Evolutionary conservation across 192 early-diverging fungal genomes (phyloP), one percentile per base, ranked within the genome.

Genomic region (Linnemannia exigua): DNA sequence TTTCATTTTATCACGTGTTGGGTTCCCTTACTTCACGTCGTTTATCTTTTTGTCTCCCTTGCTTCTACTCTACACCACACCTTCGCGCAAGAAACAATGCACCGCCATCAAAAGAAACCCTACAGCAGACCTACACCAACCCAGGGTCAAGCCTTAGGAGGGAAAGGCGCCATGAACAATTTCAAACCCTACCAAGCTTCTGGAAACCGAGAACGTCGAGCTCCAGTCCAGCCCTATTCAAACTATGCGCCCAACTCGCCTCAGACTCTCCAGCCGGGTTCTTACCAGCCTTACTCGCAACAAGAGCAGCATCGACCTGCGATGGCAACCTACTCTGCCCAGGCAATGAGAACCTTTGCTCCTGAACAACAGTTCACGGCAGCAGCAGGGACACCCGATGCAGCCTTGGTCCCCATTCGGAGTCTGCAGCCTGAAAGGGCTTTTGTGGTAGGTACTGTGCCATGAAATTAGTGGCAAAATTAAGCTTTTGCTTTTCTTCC

Each of bases 261-360:
- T 17, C 37, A 38, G 47, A 54, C 31, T 22, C 28, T 28, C 51
- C 17, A 74, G 1, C 44, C n/a, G 20, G 16, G 35, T 14, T n/a
- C 19, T 20, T 48, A 16, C 17, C n/a, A 63, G 14, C 58, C 28
- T 22, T 14, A 33, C 28, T 63, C 58, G 14, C 75, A 20, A 19
- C 20, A n/a, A n/a, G n/a, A n/a, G n/a, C n/a, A 11, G 14, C 76
- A 72, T 36, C 1, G 31, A 54, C 38, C 28, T 22, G 22, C 54
- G 9, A 2, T 77, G 6, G 74, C 84, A 12, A 58, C 78, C 0
- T 79, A 72, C 51, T 86, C 84, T 16, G 11, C 37, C 0, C 84
- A 80, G 31, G 84, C 84, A 14, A 70, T 76, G 22, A 70, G 31
- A 28, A 86, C 84, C 0, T 80, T 86, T 69, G 79, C 78, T 7